A percentile compares a stretch with the other conserved stretches of the same genome.
These are phyloP conservation scores for Basidiobolus meristosporus DNA, from an alignment of 371 early-diverging fungal species.

Conservation along the genomic window DNA sequence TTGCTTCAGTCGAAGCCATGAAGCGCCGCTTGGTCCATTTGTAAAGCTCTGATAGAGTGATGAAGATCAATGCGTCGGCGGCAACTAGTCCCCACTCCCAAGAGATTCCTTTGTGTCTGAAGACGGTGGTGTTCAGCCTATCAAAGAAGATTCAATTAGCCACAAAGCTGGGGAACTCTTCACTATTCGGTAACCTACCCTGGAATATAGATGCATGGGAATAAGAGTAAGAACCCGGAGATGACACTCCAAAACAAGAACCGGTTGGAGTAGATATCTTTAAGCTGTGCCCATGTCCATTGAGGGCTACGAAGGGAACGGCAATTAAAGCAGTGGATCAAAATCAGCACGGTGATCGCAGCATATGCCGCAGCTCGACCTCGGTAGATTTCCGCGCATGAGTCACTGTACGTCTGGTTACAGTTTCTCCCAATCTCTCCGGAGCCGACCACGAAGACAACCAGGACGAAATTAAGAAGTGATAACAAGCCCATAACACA, in stretches of 20 bases:
- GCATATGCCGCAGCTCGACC: conserved; percentile 55
- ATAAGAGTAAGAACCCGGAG: conserved; percentile 36
- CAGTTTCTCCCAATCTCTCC: conserved; percentile 38
- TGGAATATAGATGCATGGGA: conserved; percentile 42
- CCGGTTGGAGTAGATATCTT: conserved; percentile 24
- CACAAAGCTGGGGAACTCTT: too few relatives aligned
- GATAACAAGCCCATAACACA: conserved; percentile 38
- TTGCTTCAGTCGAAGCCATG: too few relatives aligned
- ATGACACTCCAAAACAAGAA: conserved; percentile 26
- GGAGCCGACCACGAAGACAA: conserved; percentile 33
- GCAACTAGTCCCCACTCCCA: conserved; percentile 63
- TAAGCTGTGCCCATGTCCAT: conserved; percentile 19
- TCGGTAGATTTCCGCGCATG: conserved; percentile 43
- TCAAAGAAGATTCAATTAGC: too few relatives aligned
- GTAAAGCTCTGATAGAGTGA: conserved; percentile 29
- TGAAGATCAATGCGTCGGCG: conserved; percentile 29
- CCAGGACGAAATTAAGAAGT: conserved; percentile 40
- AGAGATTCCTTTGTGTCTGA: conserved; percentile 36
- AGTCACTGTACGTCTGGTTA: conserved; percentile 26
- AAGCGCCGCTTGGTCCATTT: conserved; percentile 17
- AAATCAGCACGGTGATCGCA: conserved; percentile 33
- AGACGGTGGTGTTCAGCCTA: conserved; percentile 44
- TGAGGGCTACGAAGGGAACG: conserved; percentile 38
- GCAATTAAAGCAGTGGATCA: conserved; percentile 54
- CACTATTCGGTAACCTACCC: too few relatives aligned